These are phyloP conservation scores for Aspergillus biplanus DNA, from an alignment of 495 filamentous ascomycete genomes.

Conservation along the genomic window DNA sequence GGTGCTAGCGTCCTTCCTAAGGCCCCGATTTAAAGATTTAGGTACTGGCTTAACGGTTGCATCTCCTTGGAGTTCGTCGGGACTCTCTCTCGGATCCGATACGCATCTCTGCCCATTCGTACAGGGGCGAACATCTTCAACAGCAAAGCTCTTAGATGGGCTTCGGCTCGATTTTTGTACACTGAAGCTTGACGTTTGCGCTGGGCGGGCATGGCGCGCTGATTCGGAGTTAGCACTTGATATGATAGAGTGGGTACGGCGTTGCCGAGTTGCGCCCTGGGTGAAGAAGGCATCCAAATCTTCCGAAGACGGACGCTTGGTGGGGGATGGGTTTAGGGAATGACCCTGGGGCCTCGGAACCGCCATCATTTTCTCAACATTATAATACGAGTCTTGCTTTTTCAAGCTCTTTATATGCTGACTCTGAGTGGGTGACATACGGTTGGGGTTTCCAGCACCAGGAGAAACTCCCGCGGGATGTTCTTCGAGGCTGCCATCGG, in stretches of 20 bases:
- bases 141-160: not conserved
- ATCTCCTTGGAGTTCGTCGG: constrained; percentile 50
- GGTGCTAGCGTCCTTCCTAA: constrained; percentile 7
- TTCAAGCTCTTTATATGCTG: constrained; percentile 23
- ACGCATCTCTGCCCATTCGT: constrained; percentile 12
- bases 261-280: constrained; percentile 30
- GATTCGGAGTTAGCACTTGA: not conserved
- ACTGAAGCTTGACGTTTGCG: constrained; percentile 7
- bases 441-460: constrained; percentile 19
- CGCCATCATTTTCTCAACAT: constrained; percentile 27
- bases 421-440: constrained; percentile 29
- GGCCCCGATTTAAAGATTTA: constrained; percentile 13
- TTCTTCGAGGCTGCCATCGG: constrained; percentile 21
- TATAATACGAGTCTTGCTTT: constrained; percentile 26
- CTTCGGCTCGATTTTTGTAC: constrained; percentile 23
- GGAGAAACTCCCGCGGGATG: constrained; percentile 16
- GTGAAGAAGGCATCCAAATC: constrained; percentile 34
- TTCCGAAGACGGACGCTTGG: constrained; percentile 8
- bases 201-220: not conserved
- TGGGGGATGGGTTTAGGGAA: constrained; percentile 9
- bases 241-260: constrained; percentile 24
- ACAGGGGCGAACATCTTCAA: constrained; percentile 2
- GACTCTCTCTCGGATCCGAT: constrained; percentile 38
- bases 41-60: constrained; percentile 36
- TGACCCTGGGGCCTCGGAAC: constrained; percentile 13